Evolutionary conservation across 2,329 filamentous ascomycete genomes (phyloP).

Genomic region (Penicillium palitans): DNA sequence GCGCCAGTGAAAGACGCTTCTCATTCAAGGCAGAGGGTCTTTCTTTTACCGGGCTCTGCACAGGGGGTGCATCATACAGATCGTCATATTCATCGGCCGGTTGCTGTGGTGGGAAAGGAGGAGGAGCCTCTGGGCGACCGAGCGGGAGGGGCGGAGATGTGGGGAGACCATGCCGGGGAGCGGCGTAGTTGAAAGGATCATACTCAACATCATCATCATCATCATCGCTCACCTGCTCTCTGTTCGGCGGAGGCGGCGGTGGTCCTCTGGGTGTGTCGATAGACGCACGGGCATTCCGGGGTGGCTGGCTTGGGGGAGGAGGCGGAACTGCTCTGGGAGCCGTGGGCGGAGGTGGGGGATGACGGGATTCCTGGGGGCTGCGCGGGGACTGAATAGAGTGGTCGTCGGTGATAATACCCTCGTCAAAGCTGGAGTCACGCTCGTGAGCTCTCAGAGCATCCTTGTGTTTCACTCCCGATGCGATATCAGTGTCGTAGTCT

Average conservation of each 20-base stretch:
- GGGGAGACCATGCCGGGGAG: constrained; percentile 36
- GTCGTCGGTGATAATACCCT: constrained; percentile 59
- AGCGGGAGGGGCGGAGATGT: constrained; percentile 20
- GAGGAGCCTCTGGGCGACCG: constrained; percentile 29
- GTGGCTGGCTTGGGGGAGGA: constrained; percentile 63
- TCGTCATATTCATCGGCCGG: constrained; percentile 47
- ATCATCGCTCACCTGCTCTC: constrained; percentile 42
- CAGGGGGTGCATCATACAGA: constrained; percentile 47
- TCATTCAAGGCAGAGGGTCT: constrained; percentile 36
- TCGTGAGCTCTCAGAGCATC: constrained; percentile 84
- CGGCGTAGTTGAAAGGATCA: constrained; percentile 54
- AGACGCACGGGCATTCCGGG: constrained; percentile 44
- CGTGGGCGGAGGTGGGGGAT: constrained; percentile 55
- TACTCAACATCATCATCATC: constrained; percentile 59
- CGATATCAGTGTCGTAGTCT: constrained; percentile 97
- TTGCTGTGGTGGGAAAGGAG: constrained; percentile 29
- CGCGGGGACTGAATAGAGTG: constrained; percentile 51
- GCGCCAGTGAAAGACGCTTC: constrained; percentile 48
- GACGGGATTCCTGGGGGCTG: constrained; percentile 41
- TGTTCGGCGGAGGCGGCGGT: constrained; percentile 49
- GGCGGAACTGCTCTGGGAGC: constrained; percentile 64
- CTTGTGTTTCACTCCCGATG: constrained; percentile 88
- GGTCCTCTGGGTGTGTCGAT: constrained; percentile 37
- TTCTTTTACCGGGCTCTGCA: constrained; percentile 35
- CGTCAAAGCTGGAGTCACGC: constrained; percentile 74